Percentiles rank a stretch among this genome's conserved stretches.
These are phyloP conservation scores for Dactylis glomerata DNA, from an alignment of 176 grass and related monocot species.

Conservation along the genomic window DNA sequence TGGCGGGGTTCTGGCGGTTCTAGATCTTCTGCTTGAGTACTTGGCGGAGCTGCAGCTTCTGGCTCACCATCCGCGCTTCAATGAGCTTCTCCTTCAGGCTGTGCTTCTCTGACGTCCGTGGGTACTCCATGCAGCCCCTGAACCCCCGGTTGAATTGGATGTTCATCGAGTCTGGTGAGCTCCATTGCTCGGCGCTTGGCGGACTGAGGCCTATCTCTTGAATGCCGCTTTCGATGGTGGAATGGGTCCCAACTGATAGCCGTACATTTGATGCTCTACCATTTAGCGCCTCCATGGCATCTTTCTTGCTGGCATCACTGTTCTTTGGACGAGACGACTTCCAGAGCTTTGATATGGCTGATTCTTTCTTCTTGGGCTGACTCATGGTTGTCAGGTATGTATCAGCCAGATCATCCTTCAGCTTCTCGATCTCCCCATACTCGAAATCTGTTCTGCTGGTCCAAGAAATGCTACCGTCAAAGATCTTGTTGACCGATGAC, in stretches of 20 bases:
- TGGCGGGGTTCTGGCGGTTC: background rate
- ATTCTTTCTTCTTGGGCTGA: slow-evolving; percentile 76
- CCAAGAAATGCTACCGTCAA: slow-evolving; percentile 59
- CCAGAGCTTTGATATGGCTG: slow-evolving; percentile 83
- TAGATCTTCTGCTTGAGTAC: slow-evolving; percentile 95
- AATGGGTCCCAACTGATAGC: slow-evolving; percentile 54
- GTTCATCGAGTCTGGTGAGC: slow-evolving; percentile 67
- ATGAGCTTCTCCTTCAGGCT: slow-evolving; percentile 88
- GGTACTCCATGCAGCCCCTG: slow-evolving; percentile 89
- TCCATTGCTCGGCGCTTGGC: slow-evolving; percentile 68
- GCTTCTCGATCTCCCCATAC: slow-evolving; percentile 39
- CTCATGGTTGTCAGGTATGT: slow-evolving; percentile 38
- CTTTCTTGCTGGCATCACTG: slow-evolving; percentile 56
- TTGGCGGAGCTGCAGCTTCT: slow-evolving; percentile 90
- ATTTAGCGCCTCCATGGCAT: slow-evolving; percentile 46
- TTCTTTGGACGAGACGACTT: slow-evolving; percentile 73
- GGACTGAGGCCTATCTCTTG: slow-evolving; percentile 61
- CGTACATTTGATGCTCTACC: slow-evolving; percentile 53
- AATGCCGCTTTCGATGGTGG: slow-evolving; percentile 55
- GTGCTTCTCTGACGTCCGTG: slow-evolving; percentile 69
- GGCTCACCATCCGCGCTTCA: slow-evolving; percentile 89
- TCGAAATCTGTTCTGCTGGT: slow-evolving; percentile 36
- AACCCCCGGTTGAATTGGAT: slow-evolving; percentile 64
- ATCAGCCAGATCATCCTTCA: slow-evolving; percentile 35
- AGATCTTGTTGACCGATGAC: slow-evolving; percentile 63